phyloP scores from a whole-genome alignment of 2,329 filamentous ascomycete genomes.

The Didymella segeticola region DNA sequence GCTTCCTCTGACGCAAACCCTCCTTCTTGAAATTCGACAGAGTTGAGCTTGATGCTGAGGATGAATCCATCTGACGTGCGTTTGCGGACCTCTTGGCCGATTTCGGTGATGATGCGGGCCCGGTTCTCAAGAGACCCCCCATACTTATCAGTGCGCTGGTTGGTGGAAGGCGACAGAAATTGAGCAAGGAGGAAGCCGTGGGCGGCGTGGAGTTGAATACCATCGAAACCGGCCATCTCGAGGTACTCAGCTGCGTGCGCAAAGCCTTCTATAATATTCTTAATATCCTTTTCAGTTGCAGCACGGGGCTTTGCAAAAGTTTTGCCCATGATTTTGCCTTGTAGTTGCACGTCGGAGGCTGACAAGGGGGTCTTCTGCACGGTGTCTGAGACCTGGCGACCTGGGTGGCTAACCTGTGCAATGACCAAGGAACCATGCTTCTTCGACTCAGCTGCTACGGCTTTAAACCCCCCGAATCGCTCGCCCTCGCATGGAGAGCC shows the following conservation, averaged over 20 bases:
- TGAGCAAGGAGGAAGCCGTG: slow-evolving; percentile 56
- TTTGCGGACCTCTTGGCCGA: slow-evolving; percentile 47
- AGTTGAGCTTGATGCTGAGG: slow-evolving; percentile 65
- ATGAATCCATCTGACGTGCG: slow-evolving; percentile 51
- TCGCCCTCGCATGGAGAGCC: slow-evolving; percentile 60
- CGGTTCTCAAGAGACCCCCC: slow-evolving; percentile 54
- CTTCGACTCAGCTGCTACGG: slow-evolving; percentile 62
- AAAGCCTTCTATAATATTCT: slow-evolving; percentile 63
- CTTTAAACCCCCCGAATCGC: slow-evolving; percentile 66
- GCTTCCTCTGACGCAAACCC: slow-evolving; percentile 62
- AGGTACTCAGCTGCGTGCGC: slow-evolving; percentile 67
- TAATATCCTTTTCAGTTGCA: slow-evolving; percentile 63
- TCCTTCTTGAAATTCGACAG: slow-evolving; percentile 61
- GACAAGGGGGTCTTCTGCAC: slow-evolving; percentile 60
- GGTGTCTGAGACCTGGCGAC: slow-evolving; percentile 59
- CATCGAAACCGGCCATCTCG: slow-evolving; percentile 67
- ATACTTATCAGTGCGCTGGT: slow-evolving; percentile 53
- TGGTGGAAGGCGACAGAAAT: slow-evolving; percentile 53
- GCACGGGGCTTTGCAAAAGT: slow-evolving; percentile 62
- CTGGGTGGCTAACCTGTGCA: slow-evolving; percentile 68
- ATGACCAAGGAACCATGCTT: slow-evolving; percentile 65
- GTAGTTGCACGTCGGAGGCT: slow-evolving; percentile 54
- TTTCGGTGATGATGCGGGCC: slow-evolving; percentile 51
- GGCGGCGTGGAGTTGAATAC: slow-evolving; percentile 56
- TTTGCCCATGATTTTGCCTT: slow-evolving; percentile 51